These are phyloP conservation scores for Lichtheimia corymbifera DNA, from an alignment of 371 early-diverging fungal genomes.

Conservation along the genomic window DNA sequence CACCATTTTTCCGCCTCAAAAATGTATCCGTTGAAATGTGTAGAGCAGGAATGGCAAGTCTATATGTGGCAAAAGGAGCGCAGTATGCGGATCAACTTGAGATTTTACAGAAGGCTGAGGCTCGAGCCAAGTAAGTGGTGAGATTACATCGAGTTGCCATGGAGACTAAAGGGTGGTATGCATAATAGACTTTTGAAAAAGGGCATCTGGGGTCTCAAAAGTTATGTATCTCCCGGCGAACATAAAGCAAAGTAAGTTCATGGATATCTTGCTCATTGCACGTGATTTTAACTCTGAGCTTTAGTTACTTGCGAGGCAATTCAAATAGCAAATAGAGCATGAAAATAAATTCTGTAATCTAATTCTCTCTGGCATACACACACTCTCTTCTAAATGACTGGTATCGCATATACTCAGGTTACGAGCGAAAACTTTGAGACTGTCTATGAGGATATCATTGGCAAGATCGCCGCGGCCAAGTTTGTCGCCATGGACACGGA, in stretches of 20 bases:
- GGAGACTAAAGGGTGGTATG: neutral
- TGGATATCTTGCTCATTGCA: neutral
- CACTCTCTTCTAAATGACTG: neutral
- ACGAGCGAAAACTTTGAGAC: constrained; percentile 18
- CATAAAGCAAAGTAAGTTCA: constrained; percentile 42
- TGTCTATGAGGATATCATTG: constrained; percentile 17
- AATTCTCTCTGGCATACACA: neutral
- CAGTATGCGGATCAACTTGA: constrained; percentile 62
- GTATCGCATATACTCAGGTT: constrained; percentile 13
- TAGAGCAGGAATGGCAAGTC: constrained; percentile 63
- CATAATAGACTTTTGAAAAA: constrained; percentile 22
- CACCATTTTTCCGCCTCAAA: constrained; percentile 42
- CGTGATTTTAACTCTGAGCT: neutral
- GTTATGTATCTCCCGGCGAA: constrained; percentile 39
- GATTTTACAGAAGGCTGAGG: constrained; percentile 50
- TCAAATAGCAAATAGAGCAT: too few relatives aligned
- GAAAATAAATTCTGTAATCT: neutral
- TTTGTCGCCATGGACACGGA: constrained; percentile 88
- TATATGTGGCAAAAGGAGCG: constrained; percentile 70
- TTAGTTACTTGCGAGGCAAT: too few relatives aligned
- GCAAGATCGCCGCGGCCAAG: constrained; percentile 38
- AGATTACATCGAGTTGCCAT: neutral
- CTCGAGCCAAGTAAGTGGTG: constrained; percentile 60
- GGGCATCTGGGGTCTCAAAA: constrained; percentile 45
- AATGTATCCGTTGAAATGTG: constrained; percentile 77